Evolutionary conservation across 2,329 filamentous ascomycete genomes (phyloP).

Genomic region (Sclerotinia trifoliorum): DNA sequence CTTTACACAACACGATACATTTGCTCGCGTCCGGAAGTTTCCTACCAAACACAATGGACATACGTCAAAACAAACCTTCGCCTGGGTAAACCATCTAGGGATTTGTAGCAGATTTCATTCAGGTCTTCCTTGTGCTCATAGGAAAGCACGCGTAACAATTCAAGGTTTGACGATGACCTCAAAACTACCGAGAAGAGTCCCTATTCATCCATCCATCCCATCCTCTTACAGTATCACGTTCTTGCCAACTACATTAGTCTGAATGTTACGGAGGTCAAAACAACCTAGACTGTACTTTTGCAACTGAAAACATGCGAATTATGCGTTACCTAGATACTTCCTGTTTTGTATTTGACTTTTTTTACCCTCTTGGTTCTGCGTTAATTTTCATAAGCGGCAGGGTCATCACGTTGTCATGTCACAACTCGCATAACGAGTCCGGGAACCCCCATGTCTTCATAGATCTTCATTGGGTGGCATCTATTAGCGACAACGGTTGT

Average conservation of each 20-base stretch:
- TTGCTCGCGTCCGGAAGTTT: neutral
- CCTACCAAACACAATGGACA: constrained; percentile 12
- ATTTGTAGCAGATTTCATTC: constrained; percentile 15
- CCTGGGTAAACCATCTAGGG: constrained; percentile 9
- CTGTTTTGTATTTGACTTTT: constrained; percentile 14
- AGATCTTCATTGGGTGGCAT: constrained; percentile 20
- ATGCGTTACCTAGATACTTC: neutral
- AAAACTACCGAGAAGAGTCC: constrained; percentile 3
- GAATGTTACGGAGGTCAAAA: constrained; percentile 5
- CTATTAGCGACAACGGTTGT: constrained; percentile 24
- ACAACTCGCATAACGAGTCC: constrained; percentile 18
- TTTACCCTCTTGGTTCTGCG: neutral
- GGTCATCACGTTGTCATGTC: constrained; percentile 22
- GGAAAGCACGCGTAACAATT: constrained; percentile 2
- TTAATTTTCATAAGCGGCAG: constrained; percentile 19
- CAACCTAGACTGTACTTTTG: constrained; percentile 7
- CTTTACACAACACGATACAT: neutral
- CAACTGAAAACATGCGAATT: neutral
- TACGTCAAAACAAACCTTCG: constrained; percentile 17
- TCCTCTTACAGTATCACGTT: constrained; percentile 7
- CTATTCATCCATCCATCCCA: neutral
- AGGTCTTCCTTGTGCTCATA: neutral
- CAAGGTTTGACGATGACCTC: constrained; percentile 18
- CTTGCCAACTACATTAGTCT: constrained; percentile 3
- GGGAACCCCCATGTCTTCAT: constrained; percentile 16